phyloP scores from a whole-genome alignment of 1,284 basidiomycete genomes.

The Ganoderma boninense region DNA sequence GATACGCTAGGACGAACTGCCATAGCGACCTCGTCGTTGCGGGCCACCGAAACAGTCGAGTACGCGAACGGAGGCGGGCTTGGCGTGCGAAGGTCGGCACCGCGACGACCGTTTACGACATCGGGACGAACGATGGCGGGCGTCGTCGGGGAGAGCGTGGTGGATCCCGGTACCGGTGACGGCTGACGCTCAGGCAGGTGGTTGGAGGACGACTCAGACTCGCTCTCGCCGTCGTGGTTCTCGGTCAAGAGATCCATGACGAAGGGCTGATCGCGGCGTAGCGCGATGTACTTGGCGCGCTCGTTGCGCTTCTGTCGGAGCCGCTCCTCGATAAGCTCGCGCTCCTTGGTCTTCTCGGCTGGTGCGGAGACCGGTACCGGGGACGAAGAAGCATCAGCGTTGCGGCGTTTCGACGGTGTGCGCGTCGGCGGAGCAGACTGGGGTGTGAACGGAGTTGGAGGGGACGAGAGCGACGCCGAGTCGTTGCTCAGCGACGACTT shows the following conservation, averaged over 20 bases:
- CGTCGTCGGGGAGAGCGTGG: background rate
- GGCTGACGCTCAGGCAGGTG: conserved; percentile 17
- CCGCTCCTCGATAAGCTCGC: conserved; percentile 8
- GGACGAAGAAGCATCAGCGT: background rate
- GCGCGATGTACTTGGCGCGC: conserved; percentile 9
- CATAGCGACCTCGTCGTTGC: conserved; percentile 1
- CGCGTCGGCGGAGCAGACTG: conserved; percentile 9
- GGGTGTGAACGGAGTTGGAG: background rate
- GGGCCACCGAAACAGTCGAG: background rate
- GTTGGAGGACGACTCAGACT: background rate
- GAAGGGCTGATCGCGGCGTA: conserved; percentile 16
- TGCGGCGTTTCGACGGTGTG: background rate
- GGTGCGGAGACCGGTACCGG: conserved; percentile 14
- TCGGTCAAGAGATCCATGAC: background rate
- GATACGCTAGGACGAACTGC: background rate
- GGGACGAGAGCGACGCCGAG: background rate
- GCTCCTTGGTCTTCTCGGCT: conserved; percentile 7
- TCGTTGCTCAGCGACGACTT: background rate
- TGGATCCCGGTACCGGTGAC: conserved; percentile 11
- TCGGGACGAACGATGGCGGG: background rate
- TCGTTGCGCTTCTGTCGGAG: conserved; percentile 1
- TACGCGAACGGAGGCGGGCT: background rate
- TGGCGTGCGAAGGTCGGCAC: background rate
- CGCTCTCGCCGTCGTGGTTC: background rate
- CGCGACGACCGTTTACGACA: background rate